phyloP scores from a whole-genome alignment of 257 asterid genomes.

The Solanum chilense region DNA sequence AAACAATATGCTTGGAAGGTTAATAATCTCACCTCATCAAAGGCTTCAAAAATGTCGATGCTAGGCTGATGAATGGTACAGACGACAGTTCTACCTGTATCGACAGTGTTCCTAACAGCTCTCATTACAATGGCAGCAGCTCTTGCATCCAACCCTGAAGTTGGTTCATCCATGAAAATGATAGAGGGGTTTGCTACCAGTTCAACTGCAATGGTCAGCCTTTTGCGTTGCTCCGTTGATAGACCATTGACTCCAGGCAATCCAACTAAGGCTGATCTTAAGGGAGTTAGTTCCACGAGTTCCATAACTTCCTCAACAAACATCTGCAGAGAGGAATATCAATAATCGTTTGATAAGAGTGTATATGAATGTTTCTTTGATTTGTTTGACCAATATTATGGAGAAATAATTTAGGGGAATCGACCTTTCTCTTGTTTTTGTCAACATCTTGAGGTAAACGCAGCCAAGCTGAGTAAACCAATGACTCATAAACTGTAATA shows the following conservation, averaged over 20 bases:
- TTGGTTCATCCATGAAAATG: slow-evolving; percentile 69
- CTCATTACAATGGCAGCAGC: slow-evolving; percentile 68
- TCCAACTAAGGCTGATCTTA: slow-evolving; percentile 49
- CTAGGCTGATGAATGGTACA: slow-evolving; percentile 35
- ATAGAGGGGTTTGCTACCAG: slow-evolving; percentile 59
- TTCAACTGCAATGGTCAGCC: slow-evolving; percentile 63
- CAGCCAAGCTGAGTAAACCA: too few relatives aligned
- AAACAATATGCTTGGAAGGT: too few relatives aligned
- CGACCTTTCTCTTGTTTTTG: too few relatives aligned
- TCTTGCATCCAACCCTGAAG: slow-evolving; percentile 61
- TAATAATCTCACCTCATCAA: slow-evolving; percentile 34
- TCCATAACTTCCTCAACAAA: slow-evolving; percentile 52
- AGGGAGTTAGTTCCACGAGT: slow-evolving; percentile 37
- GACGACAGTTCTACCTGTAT: slow-evolving; percentile 38
- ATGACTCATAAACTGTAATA: too few relatives aligned
- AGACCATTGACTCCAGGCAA: slow-evolving; percentile 52
- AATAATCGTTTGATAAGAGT: too few relatives aligned
- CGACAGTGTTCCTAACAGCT: slow-evolving; percentile 55
- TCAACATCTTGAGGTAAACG: too few relatives aligned
- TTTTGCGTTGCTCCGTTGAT: slow-evolving; percentile 59
- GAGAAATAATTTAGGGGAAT: too few relatives aligned
- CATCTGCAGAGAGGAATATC: slow-evolving; percentile 13
- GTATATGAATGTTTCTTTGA: too few relatives aligned
- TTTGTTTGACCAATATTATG: too few relatives aligned
- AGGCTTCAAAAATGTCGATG: slow-evolving; percentile 58